Evolutionary conservation across 2,329 filamentous ascomycete genomes (phyloP).

Genomic region (Paradendryphiella salina): DNA sequence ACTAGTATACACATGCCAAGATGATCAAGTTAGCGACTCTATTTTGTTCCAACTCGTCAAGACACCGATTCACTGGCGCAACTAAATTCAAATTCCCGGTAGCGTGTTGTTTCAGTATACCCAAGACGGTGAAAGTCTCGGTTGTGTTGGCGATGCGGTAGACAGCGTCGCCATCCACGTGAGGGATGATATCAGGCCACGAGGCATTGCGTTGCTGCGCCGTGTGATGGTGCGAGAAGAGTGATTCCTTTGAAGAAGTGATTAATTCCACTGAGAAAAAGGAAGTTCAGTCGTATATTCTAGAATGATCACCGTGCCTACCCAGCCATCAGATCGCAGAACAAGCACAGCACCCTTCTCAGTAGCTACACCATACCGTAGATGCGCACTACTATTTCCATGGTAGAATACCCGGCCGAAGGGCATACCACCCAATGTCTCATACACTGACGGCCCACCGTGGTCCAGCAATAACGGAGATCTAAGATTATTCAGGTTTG

Average conservation of each 20-base stretch:
- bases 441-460: slow-evolving; percentile 36
- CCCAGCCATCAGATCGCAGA: slow-evolving; percentile 42
- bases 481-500: slow-evolving; percentile 36
- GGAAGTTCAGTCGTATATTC: slow-evolving; percentile 42
- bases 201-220: slow-evolving; percentile 43
- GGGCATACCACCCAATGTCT: slow-evolving; percentile 35
- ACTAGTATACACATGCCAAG: no score
- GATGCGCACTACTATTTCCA: slow-evolving; percentile 34
- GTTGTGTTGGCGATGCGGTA: slow-evolving; percentile 49
- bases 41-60: slow-evolving; percentile 21
- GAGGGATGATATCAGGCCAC: slow-evolving; percentile 42
- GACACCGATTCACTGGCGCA: slow-evolving; percentile 39
- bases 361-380: slow-evolving; percentile 35
- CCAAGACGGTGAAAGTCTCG: slow-evolving; percentile 43
- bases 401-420: slow-evolving; percentile 48
- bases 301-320: slow-evolving; percentile 29
- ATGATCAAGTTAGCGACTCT: no score
- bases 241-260: slow-evolving; percentile 45
- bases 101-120: slow-evolving; percentile 39
- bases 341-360: slow-evolving; percentile 35
- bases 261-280: slow-evolving; percentile 50
- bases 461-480: slow-evolving; percentile 34
- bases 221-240: slow-evolving; percentile 48
- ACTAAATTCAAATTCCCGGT: slow-evolving; percentile 44
- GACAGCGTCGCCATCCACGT: slow-evolving; percentile 46